A percentile compares a stretch with the other conserved stretches of the same genome.
phyloP scores from a whole-genome alignment of 169 alveolate species.

The Plasmodium relictum region DNA sequence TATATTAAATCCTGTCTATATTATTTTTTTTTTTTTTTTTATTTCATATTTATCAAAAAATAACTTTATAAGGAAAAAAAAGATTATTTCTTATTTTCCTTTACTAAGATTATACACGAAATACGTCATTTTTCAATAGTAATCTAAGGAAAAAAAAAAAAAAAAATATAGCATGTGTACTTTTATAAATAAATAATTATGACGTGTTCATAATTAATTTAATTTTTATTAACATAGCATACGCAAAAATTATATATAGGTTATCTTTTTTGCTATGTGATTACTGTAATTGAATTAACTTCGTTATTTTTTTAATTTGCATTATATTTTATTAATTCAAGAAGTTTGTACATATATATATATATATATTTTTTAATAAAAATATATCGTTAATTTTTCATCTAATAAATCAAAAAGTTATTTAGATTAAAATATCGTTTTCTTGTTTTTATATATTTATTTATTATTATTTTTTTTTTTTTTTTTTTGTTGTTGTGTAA shows the following conservation, averaged over 20 bases:
- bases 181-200: conserved; percentile 16
- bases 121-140: neutral
- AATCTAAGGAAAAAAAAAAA: conserved; percentile 1
- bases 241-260: neutral
- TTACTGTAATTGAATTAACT: neutral
- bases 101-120: conserved; percentile 3
- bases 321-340: neutral
- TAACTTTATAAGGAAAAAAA: neutral
- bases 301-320: neutral
- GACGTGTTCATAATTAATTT: conserved; percentile 31
- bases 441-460: neutral
- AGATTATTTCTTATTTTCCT: neutral
- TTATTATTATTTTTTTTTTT: conserved; percentile 16
- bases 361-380: conserved; percentile 25
- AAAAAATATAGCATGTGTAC: neutral
- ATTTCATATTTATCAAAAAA: neutral
- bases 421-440: conserved; percentile 3
- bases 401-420: conserved; percentile 3
- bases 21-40: neutral
- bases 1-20: neutral
- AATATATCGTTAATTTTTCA: neutral
- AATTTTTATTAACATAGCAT: conserved; percentile 6
- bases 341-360: neutral
- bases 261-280: too few species aligned
- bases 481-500: conserved; percentile 21